Percentiles rank a stretch among this genome's conserved stretches.
Conservation (phyloP, 2,329 filamentous ascomycete genomes). For the Pseudogymnoascus sp. region DNA sequence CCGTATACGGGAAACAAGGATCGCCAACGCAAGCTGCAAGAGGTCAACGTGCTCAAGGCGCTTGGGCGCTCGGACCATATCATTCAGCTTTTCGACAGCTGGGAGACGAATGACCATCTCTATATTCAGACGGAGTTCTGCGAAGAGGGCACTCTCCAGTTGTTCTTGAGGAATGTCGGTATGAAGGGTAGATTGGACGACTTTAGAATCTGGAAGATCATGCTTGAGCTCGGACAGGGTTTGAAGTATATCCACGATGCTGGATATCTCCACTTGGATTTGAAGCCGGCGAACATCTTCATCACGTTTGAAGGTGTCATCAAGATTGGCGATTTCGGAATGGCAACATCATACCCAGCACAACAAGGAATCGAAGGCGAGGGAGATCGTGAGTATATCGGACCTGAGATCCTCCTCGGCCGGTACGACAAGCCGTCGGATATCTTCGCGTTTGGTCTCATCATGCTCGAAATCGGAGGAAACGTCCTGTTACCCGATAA, state of each 20-base stretch:
- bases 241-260: conserved; percentile 83
- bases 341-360: conserved; percentile 73
- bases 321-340: conserved; percentile 80
- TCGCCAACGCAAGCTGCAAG: conserved; percentile 73
- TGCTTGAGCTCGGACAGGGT: conserved; percentile 79
- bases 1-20: conserved; percentile 72
- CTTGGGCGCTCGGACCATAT: conserved; percentile 77
- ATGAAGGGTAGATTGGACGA: conserved; percentile 83
- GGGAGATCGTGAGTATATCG: conserved; percentile 94
- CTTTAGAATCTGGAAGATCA: conserved; percentile 97
- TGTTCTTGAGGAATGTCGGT: conserved; percentile 76
- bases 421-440: conserved; percentile 86
- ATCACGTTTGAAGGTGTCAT: conserved; percentile 73
- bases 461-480: conserved; percentile 88
- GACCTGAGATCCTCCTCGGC: conserved; percentile 81
- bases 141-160: conserved; percentile 83
- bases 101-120: conserved; percentile 77
- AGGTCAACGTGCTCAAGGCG: conserved; percentile 72
- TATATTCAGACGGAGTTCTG: conserved; percentile 98
- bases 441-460: conserved; percentile 87
- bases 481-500: conserved; percentile 94
- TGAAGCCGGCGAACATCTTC: conserved; percentile 79
- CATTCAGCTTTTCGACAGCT: conserved; percentile 73
- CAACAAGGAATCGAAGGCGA: conserved; percentile 74
- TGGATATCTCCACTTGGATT: conserved; percentile 75